Evolutionary conservation across 768 basidiomycete species (phyloP).

Genomic region (Termitomyces sp.): DNA sequence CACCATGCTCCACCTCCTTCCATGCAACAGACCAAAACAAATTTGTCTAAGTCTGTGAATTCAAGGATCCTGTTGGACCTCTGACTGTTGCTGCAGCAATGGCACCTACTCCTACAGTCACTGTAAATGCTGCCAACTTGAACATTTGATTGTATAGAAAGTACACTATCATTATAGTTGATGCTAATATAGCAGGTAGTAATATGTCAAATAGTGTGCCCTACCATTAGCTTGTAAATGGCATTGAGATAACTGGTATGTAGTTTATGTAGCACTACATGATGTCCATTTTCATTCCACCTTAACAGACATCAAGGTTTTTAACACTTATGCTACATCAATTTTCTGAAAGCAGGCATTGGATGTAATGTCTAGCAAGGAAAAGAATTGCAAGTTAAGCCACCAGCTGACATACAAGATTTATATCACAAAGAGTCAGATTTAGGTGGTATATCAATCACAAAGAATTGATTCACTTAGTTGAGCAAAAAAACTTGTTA

Average conservation of each 20-base stretch:
- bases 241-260: slow-evolving; percentile 43
- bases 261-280: not conserved
- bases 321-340: slow-evolving; percentile 34
- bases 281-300: not conserved
- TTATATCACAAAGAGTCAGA: too few relatives aligned
- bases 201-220: slow-evolving; percentile 54
- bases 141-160: slow-evolving; percentile 38
- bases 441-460: too few relatives aligned
- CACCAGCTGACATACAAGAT: too few relatives aligned
- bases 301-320: slow-evolving; percentile 28
- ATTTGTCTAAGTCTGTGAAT: slow-evolving; percentile 33
- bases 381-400: too few relatives aligned
- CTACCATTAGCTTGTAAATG: slow-evolving; percentile 79
- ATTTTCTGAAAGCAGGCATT: too few relatives aligned
- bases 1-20: too few relatives aligned
- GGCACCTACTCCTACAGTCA: slow-evolving; percentile 45
- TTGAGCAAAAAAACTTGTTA: too few relatives aligned
- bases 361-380: too few relatives aligned
- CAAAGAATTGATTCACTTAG: too few relatives aligned
- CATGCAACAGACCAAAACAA: too few relatives aligned
- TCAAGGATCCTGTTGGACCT: not conserved
- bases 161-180: slow-evolving; percentile 72
- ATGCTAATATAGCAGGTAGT: slow-evolving; percentile 63
- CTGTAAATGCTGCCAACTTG: slow-evolving; percentile 43
- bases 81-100: slow-evolving; percentile 41